A percentile compares a stretch with the other conserved stretches of the same genome.
These are phyloP conservation scores for Karstenula rhodostoma DNA, from an alignment of 2,329 filamentous ascomycete species.

Conservation along the genomic window DNA sequence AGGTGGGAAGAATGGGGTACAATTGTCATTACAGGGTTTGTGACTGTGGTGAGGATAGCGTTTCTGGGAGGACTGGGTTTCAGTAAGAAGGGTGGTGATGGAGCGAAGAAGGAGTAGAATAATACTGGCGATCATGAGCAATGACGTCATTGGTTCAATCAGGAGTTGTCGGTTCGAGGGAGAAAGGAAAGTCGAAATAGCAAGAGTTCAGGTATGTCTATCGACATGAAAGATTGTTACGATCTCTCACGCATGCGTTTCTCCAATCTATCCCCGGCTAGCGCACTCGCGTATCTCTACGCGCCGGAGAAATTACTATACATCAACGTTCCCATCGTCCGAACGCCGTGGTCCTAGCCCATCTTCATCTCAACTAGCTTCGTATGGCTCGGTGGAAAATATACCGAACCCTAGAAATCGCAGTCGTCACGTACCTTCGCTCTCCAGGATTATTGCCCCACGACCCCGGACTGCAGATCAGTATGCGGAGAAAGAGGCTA, in stretches of 20 bases:
- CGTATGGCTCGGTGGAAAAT: conserved; percentile 16
- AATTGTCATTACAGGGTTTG: not conserved
- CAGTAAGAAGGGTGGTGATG: not conserved
- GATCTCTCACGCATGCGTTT: not conserved
- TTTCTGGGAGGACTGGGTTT: not conserved
- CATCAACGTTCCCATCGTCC: conserved; percentile 1
- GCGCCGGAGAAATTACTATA: conserved; percentile 24
- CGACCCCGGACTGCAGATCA: conserved; percentile 26
- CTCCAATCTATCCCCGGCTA: not conserved
- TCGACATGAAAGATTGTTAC: no score
- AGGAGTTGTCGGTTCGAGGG: no score
- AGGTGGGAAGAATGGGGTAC: conserved; percentile 5
- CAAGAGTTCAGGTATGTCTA: no score
- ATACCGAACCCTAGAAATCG: conserved; percentile 18
- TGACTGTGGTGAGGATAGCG: not conserved
- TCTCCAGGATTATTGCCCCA: conserved; percentile 23
- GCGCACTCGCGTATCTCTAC: not conserved
- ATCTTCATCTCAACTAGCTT: conserved; percentile 4
- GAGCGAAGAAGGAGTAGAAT: not conserved
- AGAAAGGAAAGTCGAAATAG: no score
- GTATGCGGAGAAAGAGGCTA: conserved; percentile 40
- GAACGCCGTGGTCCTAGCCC: not conserved
- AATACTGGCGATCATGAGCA: not conserved
- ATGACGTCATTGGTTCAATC: no score
- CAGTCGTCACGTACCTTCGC: conserved; percentile 1